Percentiles rank a stretch among this genome's conserved stretches.
phyloP scores from a whole-genome alignment of 257 asterid species.

The Buddleja alternifolia region DNA sequence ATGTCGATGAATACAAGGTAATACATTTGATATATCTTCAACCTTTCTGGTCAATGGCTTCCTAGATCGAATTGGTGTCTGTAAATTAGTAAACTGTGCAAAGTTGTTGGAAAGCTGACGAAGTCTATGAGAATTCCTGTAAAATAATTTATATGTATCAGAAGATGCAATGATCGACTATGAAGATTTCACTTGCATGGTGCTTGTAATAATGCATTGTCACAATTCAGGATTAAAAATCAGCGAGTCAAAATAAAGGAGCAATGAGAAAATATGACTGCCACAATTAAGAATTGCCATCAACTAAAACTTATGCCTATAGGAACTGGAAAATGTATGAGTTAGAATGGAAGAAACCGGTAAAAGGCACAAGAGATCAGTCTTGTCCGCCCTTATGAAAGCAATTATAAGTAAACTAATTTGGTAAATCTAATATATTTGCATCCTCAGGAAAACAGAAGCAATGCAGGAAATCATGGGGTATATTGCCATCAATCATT shows the following conservation, averaged over 20 bases:
- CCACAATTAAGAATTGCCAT: constrained; percentile 16
- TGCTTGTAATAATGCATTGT: not conserved
- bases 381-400: not conserved
- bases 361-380: not conserved
- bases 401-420: constrained; percentile 15
- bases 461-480: not conserved
- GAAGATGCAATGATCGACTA: constrained; percentile 21
- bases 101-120: constrained; percentile 90
- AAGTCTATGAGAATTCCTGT: constrained; percentile 72
- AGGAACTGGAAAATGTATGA: constrained; percentile 15
- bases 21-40: constrained; percentile 6
- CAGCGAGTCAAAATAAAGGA: constrained; percentile 7
- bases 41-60: constrained; percentile 92
- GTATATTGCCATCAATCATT: constrained; percentile 1
- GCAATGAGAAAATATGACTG: not conserved
- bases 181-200: constrained; percentile 7
- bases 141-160: constrained; percentile 29
- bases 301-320: constrained; percentile 10
- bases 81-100: constrained; percentile 83
- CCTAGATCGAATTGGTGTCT: constrained; percentile 67
- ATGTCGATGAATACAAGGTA: constrained; percentile 3
- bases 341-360: not conserved
- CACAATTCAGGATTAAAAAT: constrained; percentile 9
- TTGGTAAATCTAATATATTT: constrained; percentile 8
- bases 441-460: not conserved